Evolutionary conservation across 2,329 filamentous ascomycete species (phyloP).

Genomic region (Fusarium citri): DNA sequence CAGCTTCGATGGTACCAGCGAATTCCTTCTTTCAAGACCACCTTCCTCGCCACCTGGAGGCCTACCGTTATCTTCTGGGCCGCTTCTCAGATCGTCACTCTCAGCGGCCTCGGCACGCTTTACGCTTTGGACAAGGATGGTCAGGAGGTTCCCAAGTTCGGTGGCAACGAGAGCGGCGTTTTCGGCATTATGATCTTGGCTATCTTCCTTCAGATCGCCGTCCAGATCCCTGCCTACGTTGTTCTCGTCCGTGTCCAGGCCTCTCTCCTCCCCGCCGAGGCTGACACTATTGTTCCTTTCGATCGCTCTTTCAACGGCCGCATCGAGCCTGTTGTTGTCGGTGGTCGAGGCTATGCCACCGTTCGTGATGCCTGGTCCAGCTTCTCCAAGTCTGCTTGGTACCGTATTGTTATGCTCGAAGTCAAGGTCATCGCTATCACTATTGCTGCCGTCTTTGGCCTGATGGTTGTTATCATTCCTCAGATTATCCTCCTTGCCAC

Average conservation of each 20-base stretch:
- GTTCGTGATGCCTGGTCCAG: slow-evolving; percentile 82
- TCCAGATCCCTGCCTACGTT: slow-evolving; percentile 81
- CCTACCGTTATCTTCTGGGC: slow-evolving; percentile 74
- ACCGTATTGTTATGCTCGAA: slow-evolving; percentile 79
- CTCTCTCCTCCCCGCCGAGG: slow-evolving; percentile 82
- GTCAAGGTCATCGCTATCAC: slow-evolving; percentile 74
- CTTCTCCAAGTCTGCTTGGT: slow-evolving; percentile 78
- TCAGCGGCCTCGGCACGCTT: slow-evolving; percentile 58
- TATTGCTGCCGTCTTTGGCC: slow-evolving; percentile 59
- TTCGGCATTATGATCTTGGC: slow-evolving; percentile 59
- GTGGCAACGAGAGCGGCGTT: slow-evolving; percentile 55
- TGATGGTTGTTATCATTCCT: slow-evolving; percentile 61
- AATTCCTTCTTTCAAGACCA: slow-evolving; percentile 72
- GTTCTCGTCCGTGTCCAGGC: slow-evolving; percentile 87
- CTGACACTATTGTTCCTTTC: slow-evolving; percentile 88
- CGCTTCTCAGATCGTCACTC: slow-evolving; percentile 62
- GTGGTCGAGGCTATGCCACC: slow-evolving; percentile 76
- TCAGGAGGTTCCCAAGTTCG: slow-evolving; percentile 49
- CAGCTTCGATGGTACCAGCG: slow-evolving; percentile 74
- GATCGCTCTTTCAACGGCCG: slow-evolving; percentile 87
- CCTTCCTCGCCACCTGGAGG: slow-evolving; percentile 75
- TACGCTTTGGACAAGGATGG: slow-evolving; percentile 59
- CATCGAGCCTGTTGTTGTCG: slow-evolving; percentile 79
- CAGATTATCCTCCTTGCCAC: slow-evolving; percentile 60
- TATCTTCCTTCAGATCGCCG: slow-evolving; percentile 66